Conservation (phyloP, 2,329 filamentous ascomycete genomes). For the Cercospora janseana region DNA sequence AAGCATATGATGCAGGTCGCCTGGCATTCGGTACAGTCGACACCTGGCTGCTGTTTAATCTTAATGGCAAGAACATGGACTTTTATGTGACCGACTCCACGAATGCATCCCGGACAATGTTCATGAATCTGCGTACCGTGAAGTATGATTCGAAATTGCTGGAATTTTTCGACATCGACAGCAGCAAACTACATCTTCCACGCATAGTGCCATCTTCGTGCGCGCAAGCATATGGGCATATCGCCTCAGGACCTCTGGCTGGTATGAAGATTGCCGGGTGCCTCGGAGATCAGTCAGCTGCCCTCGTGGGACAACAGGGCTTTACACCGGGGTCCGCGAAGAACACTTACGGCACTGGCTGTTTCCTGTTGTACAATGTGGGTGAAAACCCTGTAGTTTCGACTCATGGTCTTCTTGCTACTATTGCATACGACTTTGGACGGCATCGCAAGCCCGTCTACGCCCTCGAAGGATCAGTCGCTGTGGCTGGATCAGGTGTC, state of each 20-base stretch:
- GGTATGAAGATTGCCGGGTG: constrained; percentile 75
- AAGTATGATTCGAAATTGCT: constrained; percentile 77
- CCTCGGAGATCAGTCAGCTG: constrained; percentile 81
- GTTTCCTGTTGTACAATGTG: constrained; percentile 86
- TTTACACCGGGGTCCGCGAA: constrained; percentile 81
- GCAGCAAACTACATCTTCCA: constrained; percentile 69
- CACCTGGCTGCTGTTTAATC: constrained; percentile 79
- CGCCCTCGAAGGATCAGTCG: constrained; percentile 76
- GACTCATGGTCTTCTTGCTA: constrained; percentile 77
- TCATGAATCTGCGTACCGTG: constrained; percentile 81
- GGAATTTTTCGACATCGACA: constrained; percentile 76
- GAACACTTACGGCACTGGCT: constrained; percentile 89
- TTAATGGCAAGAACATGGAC: constrained; percentile 68
- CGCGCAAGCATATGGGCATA: constrained; percentile 66
- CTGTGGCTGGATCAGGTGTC: constrained; percentile 75
- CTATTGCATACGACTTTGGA: constrained; percentile 81
- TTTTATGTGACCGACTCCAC: constrained; percentile 81
- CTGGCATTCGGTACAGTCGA: constrained; percentile 89
- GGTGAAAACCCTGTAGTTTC: constrained; percentile 83
- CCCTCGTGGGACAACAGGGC: constrained; percentile 68
- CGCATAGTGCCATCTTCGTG: constrained; percentile 81
- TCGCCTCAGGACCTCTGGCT: constrained; percentile 64
- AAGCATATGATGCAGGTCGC: constrained; percentile 73
- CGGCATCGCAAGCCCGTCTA: constrained; percentile 57
- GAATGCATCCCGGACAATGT: constrained; percentile 90